Evolutionary conservation across 805 yeast genomes (phyloP), one percentile per base, ranked within the genome.

Genomic region (Wickerhamiella dianesei): DNA sequence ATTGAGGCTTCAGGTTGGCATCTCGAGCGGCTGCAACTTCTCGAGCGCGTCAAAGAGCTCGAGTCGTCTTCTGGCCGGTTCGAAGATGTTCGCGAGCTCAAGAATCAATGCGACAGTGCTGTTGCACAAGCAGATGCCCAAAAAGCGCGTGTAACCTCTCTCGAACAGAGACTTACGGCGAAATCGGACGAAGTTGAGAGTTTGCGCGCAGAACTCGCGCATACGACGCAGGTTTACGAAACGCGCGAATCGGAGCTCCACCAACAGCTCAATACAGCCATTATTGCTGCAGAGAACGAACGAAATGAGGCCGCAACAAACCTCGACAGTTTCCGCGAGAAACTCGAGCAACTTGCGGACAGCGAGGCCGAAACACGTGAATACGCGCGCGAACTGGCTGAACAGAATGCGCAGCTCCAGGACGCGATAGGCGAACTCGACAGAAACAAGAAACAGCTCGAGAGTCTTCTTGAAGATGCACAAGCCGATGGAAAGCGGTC

Each of bases 11-110:
- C 18, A 17, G 25, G 18, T 5, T 39, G 41, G 41, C 25, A 19
- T 8, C 21, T 39, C 8, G 41, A 39, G 25, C 41, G 41, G 18
- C 25, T 21, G 41, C 5, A 39, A 36, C 39, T 36, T 36, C 39
- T 16, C 8, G 19, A 6, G 14, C 17, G 14, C 13, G 8, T 36
- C 17, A 36, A 36, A 8, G 39, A 36, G 8, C 19, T 36, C 8
- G 14, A 29, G 14, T 29, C 14, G 35, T 12, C 9, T 12, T 9
- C n/a, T n/a, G 39, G 16, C 39, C 39, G 39, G 17, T 17, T 36
- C 39, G 19, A n/a, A 8, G 14, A 36, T n/a, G 8, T 36, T n/a
- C 14, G 14, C 14, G 39, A 36, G 39, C 39, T 36, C 19, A 17
- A 36, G 39, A 5, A 9, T 8, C 8, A 36, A 17, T n/a, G 5